phyloP scores from a whole-genome alignment of 805 yeast genomes.

The Pichia pseudocactophila region DNA sequence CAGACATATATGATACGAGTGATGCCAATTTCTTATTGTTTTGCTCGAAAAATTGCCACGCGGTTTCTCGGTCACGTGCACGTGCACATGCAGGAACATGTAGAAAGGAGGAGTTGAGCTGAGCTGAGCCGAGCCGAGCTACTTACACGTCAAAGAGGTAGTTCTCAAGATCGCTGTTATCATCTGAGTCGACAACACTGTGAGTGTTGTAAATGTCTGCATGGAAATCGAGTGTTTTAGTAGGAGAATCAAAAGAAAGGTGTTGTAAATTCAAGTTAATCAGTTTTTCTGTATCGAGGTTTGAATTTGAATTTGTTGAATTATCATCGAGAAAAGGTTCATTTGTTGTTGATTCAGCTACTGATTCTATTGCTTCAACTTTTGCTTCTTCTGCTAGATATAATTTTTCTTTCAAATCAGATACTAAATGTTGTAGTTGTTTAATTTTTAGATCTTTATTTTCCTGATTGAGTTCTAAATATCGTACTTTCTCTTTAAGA shows the following conservation, averaged over 20 bases:
- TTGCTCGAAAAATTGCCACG: no score
- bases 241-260: background rate
- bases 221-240: background rate
- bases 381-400: background rate
- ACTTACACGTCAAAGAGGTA: conserved; percentile 4
- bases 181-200: background rate
- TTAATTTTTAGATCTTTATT: conserved; percentile 1
- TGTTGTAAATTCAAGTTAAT: background rate
- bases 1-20: no score
- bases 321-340: no score
- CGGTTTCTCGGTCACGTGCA: no score
- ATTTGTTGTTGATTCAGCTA: no score
- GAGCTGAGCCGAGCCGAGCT: no score
- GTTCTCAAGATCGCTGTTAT: conserved; percentile 1
- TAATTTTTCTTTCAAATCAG: conserved; percentile 3
- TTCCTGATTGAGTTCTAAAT: background rate
- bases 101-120: no score
- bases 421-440: conserved; percentile 1
- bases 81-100: no score
- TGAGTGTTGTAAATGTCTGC: background rate
- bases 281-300: no score
- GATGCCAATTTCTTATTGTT: background rate
- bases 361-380: background rate
- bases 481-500: background rate
- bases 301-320: no score